Evolutionary conservation across 2,329 filamentous ascomycete genomes (phyloP), one percentile per base, ranked within the genome.

Genomic region (Tolypocladium ovalisporum): DNA sequence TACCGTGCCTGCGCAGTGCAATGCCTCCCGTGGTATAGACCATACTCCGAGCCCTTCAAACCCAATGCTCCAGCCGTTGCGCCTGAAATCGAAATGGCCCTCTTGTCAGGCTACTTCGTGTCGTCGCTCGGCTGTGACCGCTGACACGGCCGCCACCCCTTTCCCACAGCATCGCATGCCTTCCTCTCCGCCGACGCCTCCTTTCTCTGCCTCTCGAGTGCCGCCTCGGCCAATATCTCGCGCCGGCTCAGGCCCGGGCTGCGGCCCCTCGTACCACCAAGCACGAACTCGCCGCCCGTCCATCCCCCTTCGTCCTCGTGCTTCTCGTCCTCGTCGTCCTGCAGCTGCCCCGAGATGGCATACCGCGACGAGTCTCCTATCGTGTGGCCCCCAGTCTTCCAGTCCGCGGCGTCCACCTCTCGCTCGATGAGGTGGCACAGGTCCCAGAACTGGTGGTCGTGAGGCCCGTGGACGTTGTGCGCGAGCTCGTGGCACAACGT

Each of bases 401-500:
- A 96, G 75, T 97, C 91, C 19, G 82, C 88, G 54, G 75, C 76
- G 58, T 88, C 86, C 3, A 97, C 93, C 76, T 97, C 93, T 54
- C 80, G 79, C 76, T 97, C 92, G 66, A 97, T 95, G 75, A 87
- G 81, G 64, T 85, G 86, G 63, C 89, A 96, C 65, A 99, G 71
- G 56, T 90, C 83, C 93, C 94, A 97, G 67, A 99, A 99, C 52
- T 88, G 76, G 22, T 84, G 78, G 71, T 97, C 91, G 70, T 99
- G 94, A 0, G 88, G 84, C 0, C 88, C 79, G 73, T 88, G 87
- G 12, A 96, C 89, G 65, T 96, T 97, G 72, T 99, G 94, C 62
- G 92, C 87, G 22, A 99, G 78, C 75, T 99, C 94, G 74, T 99
- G 94, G 68, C 93, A 97, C 15, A 99, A 77, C 52, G 94, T 97